A percentile compares a stretch with the other conserved stretches of the same genome.
Evolutionary conservation across 2,329 filamentous ascomycete genomes (phyloP).

Genomic region (Penicillium sp.): DNA sequence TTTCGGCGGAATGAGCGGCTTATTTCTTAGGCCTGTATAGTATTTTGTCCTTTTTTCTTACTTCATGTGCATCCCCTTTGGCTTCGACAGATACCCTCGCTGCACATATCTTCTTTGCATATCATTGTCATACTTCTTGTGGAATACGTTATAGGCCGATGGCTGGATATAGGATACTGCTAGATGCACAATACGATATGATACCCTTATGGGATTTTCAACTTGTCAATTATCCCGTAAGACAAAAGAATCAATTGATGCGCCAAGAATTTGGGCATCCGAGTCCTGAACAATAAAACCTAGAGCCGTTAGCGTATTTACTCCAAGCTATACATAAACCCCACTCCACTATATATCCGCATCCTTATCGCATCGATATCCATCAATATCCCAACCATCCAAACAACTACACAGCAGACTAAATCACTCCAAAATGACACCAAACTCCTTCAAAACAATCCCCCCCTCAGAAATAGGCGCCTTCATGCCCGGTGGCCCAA

Average conservation of each 20-base stretch:
- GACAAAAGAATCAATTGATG: too few relatives aligned
- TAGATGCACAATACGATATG: neutral
- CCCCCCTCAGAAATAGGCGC: constrained; percentile 26
- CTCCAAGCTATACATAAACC: neutral
- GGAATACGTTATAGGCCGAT: neutral
- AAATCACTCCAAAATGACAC: constrained; percentile 4
- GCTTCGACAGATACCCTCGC: constrained; percentile 16
- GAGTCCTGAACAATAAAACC: too few relatives aligned
- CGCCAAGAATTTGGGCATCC: too few relatives aligned
- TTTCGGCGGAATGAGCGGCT: constrained; percentile 13
- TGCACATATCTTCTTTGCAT: constrained; percentile 12
- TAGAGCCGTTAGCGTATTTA: neutral
- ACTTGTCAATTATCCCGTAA: neutral
- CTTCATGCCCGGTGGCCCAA: constrained; percentile 33
- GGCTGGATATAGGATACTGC: neutral
- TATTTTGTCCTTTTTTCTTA: constrained; percentile 1
- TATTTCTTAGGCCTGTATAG: neutral
- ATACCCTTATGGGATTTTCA: neutral
- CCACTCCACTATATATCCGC: neutral
- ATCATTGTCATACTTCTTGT: constrained; percentile 1
- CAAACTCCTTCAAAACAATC: constrained; percentile 10
- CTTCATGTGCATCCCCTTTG: constrained; percentile 8
- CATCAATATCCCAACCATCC: neutral
- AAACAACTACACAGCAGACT: neutral
- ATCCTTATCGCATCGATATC: neutral